A percentile compares a stretch with the other conserved stretches of the same genome.
Conservation (phyloP, 1,139 yeast species). For the Kluyveromyces sp. region DNA sequence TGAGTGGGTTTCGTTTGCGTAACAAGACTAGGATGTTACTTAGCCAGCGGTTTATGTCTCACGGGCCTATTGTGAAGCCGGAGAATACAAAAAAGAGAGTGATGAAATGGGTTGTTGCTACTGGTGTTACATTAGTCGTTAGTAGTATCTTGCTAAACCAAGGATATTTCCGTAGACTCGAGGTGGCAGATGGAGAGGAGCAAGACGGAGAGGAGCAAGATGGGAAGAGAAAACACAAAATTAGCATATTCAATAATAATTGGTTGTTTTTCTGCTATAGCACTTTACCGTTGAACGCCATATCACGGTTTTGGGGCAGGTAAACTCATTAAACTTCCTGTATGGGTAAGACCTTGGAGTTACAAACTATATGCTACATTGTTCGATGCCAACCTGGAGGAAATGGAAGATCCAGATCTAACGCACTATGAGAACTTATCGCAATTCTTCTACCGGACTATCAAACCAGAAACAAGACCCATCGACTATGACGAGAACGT, state of each 20-base stretch:
- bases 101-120: conserved; percentile 41
- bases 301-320: conserved; percentile 87
- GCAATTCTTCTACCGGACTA: conserved; percentile 83
- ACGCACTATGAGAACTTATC: conserved; percentile 68
- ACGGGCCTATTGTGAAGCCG: neutral
- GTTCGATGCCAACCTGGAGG: conserved; percentile 86
- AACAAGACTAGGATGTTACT: conserved; percentile 22
- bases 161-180: conserved; percentile 8
- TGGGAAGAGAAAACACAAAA: conserved; percentile 31
- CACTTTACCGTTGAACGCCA: conserved; percentile 83
- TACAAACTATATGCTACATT: conserved; percentile 67
- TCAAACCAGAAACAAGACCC: conserved; percentile 76
- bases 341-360: conserved; percentile 82
- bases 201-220: neutral
- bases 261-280: conserved; percentile 89
- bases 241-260: conserved; percentile 40
- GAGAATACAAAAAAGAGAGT: conserved; percentile 8
- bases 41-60: conserved; percentile 19
- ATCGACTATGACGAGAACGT: conserved; percentile 49
- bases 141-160: conserved; percentile 21
- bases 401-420: conserved; percentile 79
- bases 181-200: neutral
- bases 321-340: conserved; percentile 79
- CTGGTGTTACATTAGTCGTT: conserved; percentile 25
- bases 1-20: conserved; percentile 15